A percentile compares a stretch with the other conserved stretches of the same genome.
Conservation (phyloP, 495 filamentous ascomycete genomes). For the Aspergillus sclerotiicarbonarius region DNA sequence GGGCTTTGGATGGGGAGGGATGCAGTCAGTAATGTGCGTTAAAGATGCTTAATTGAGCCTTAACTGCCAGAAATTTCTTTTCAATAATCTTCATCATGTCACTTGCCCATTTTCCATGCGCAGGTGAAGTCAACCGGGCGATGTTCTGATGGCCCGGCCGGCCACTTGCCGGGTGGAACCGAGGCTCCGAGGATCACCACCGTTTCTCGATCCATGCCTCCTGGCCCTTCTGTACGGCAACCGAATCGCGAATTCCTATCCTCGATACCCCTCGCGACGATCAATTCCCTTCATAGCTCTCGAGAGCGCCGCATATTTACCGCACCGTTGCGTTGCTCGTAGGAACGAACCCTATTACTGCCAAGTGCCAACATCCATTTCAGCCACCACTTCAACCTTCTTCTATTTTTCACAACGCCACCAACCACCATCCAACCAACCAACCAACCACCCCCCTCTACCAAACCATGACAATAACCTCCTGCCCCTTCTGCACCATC, state of each 20-base stretch:
- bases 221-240: neutral
- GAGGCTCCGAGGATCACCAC: neutral
- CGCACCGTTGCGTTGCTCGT: too few species aligned
- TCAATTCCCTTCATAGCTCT: too few species aligned
- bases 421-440: neutral
- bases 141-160: too few species aligned
- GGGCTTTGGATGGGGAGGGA: conserved; percentile 1
- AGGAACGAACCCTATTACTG: too few species aligned
- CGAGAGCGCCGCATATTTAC: too few species aligned
- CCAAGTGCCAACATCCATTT: neutral
- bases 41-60: conserved; percentile 8
- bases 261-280: too few species aligned
- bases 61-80: conserved; percentile 1
- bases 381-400: neutral
- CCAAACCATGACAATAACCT: neutral
- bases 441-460: neutral
- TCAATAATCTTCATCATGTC: neutral
- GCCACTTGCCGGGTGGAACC: neutral
- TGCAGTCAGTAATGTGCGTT: conserved; percentile 7
- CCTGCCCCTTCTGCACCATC: conserved; percentile 44
- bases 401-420: neutral
- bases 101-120: neutral
- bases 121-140: too few species aligned
- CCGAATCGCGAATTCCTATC: neutral
- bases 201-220: neutral